A percentile compares a stretch with the other conserved stretches of the same genome.
Conservation (phyloP, 305 asterid species). For the Fraxinus platypoda region DNA sequence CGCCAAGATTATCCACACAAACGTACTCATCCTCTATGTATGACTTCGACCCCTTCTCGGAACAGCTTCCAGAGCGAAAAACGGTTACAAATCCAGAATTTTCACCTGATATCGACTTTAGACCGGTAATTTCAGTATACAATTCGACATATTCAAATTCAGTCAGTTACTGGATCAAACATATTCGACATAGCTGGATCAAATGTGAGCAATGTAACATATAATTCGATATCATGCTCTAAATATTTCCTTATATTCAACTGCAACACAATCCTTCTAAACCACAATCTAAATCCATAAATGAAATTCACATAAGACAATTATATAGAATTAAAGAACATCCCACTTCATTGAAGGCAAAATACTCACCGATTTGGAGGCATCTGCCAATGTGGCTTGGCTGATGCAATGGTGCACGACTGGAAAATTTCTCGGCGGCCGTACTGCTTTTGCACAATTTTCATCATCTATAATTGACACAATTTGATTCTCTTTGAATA, state of each 20-base stretch:
- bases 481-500: background rate
- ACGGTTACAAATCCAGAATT: slow-evolving; percentile 54
- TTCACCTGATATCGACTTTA: slow-evolving; percentile 41
- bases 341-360: background rate
- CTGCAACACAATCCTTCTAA: background rate
- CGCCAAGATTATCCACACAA: slow-evolving; percentile 68
- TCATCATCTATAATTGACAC: background rate
- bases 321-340: background rate
- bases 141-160: background rate
- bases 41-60: slow-evolving; percentile 84
- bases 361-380: background rate
- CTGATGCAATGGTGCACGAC: background rate
- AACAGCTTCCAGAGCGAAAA: slow-evolving; percentile 84
- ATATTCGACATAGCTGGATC: background rate
- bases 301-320: background rate
- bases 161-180: background rate
- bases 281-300: background rate
- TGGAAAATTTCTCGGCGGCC: background rate
- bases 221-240: background rate
- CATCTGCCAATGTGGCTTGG: background rate
- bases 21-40: slow-evolving; percentile 88
- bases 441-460: background rate
- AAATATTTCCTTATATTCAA: background rate
- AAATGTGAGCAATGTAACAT: background rate
- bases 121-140: slow-evolving; percentile 17